phyloP scores from a whole-genome alignment of 129 eudicot genomes.

The Flaveria ramosissima region DNA sequence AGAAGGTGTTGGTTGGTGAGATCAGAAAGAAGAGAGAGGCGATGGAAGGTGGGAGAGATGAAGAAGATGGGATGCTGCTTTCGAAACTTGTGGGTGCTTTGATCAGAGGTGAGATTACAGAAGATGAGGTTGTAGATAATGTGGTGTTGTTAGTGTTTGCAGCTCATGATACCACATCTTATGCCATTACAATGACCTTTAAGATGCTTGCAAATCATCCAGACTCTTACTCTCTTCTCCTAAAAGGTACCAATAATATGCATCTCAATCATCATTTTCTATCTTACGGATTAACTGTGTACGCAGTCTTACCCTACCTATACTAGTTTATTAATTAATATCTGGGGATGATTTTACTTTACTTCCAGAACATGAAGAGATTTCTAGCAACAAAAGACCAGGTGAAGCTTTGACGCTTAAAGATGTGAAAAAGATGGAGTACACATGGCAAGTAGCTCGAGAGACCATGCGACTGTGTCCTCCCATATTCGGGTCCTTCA shows the following conservation, averaged over 20 bases:
- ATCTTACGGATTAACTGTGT: too few species aligned
- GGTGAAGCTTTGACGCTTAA: slow-evolving; percentile 17
- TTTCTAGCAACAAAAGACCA: slow-evolving; percentile 44
- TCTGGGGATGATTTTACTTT: not conserved
- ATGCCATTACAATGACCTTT: slow-evolving; percentile 81
- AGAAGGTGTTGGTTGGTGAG: slow-evolving; percentile 45
- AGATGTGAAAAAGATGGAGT: slow-evolving; percentile 38
- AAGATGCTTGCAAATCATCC: slow-evolving; percentile 77
- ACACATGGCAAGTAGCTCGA: slow-evolving; percentile 49
- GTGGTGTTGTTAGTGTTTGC: slow-evolving; percentile 79
- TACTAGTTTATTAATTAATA: not conserved
- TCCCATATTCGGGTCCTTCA: slow-evolving; percentile 76
- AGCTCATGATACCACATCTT: slow-evolving; percentile 90
- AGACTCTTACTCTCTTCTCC: slow-evolving; percentile 52
- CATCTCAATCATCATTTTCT: slow-evolving; percentile 44
- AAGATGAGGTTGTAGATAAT: slow-evolving; percentile 81
- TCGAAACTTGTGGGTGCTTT: slow-evolving; percentile 56
- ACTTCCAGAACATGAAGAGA: slow-evolving; percentile 59
- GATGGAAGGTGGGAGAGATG: slow-evolving; percentile 42
- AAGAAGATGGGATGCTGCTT: slow-evolving; percentile 43
- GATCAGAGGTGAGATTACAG: slow-evolving; percentile 72
- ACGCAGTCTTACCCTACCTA: too few species aligned
- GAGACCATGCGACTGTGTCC: slow-evolving; percentile 80
- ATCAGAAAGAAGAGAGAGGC: slow-evolving; percentile 61
- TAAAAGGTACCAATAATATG: slow-evolving; percentile 50